phyloP scores from a whole-genome alignment of 1,139 yeast species.

The Arxiozyma telluris region DNA sequence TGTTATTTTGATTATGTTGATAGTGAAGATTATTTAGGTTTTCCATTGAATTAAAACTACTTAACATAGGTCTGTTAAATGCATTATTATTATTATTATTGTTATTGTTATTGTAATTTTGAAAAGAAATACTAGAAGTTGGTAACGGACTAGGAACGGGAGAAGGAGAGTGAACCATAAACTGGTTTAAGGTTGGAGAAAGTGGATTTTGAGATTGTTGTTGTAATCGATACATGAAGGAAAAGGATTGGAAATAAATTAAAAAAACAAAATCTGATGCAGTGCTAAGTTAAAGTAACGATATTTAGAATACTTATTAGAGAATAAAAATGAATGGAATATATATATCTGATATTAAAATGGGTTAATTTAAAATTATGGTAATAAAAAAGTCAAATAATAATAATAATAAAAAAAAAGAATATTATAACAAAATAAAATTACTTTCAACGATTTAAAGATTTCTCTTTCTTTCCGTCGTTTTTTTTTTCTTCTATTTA shows the following conservation, averaged over 20 bases:
- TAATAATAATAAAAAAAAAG: too few relatives aligned
- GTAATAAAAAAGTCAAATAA: too few relatives aligned
- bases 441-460: too few relatives aligned
- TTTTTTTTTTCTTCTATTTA: too few relatives aligned
- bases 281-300: not conserved
- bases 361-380: not conserved
- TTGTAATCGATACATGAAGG: constrained; percentile 3
- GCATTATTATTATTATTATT: not conserved
- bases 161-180: not conserved
- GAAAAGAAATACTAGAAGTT: not conserved
- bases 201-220: constrained; percentile 1
- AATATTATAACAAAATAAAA: too few relatives aligned
- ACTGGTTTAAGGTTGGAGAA: not conserved
- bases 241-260: not conserved
- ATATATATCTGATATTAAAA: too few relatives aligned
- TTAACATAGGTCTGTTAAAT: not conserved
- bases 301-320: too few relatives aligned
- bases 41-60: constrained; percentile 3
- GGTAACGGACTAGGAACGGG: not conserved
- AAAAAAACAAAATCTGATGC: not conserved
- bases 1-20: not conserved
- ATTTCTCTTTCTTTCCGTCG: too few relatives aligned
- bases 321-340: not conserved
- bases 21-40: constrained; percentile 1
- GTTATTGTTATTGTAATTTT: not conserved